Evolutionary conservation across 768 basidiomycete species (phyloP).

Genomic region (Suillus subalutaceus): DNA sequence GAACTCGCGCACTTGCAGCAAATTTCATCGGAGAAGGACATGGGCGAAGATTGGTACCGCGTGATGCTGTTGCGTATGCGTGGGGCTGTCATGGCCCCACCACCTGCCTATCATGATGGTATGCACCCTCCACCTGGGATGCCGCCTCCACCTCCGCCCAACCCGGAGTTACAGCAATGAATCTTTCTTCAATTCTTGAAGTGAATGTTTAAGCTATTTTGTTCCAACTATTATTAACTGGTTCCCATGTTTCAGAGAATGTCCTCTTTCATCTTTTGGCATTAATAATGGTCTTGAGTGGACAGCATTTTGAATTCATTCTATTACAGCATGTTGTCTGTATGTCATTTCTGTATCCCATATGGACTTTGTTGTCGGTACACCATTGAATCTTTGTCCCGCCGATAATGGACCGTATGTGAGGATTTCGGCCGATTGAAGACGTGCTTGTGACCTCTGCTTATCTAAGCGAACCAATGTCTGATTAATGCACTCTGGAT

Average conservation of each 20-base stretch:
- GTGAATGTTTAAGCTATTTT: conserved; percentile 5
- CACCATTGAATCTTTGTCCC: background rate
- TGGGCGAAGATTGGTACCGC: conserved; percentile 82
- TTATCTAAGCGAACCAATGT: conserved; percentile 21
- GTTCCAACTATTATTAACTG: background rate
- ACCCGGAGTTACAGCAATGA: conserved; percentile 35
- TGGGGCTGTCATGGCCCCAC: conserved; percentile 62
- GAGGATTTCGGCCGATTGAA: conserved; percentile 8
- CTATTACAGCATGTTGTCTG: conserved; percentile 7
- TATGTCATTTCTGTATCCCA: conserved; percentile 1
- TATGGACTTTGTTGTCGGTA: background rate
- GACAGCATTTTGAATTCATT: conserved; percentile 4
- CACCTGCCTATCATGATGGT: conserved; percentile 38
- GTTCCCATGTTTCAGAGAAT: conserved; percentile 8
- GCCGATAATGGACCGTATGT: background rate
- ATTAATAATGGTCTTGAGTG: background rate
- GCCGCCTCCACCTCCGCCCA: conserved; percentile 39
- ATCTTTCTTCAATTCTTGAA: background rate
- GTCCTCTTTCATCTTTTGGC: conserved; percentile 5
- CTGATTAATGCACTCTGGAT: conserved; percentile 21
- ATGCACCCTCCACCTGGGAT: conserved; percentile 40
- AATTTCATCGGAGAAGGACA: conserved; percentile 80
- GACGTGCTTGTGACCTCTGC: background rate
- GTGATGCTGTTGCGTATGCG: conserved; percentile 86
- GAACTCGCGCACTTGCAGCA: conserved; percentile 77